Conservation (phyloP, 148 eudicot genomes). For the Nepenthes mirabilis region DNA sequence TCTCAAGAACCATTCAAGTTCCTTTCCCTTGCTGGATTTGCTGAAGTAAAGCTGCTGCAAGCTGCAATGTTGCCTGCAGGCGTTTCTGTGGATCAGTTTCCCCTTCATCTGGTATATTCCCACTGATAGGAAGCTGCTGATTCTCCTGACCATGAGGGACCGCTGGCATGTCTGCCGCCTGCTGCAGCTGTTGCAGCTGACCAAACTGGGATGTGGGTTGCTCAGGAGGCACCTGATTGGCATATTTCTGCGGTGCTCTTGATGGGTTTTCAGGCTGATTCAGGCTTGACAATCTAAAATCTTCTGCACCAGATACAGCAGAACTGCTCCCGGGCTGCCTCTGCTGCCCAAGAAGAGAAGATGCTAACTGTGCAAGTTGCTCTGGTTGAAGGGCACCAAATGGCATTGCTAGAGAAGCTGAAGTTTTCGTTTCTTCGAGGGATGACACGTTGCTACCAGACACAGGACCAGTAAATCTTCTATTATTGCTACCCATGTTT, state of each 20-base stretch:
- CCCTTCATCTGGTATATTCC: conserved; percentile 22
- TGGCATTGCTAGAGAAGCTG: conserved; percentile 18
- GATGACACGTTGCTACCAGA: conserved; percentile 14
- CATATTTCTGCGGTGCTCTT: conserved; percentile 18
- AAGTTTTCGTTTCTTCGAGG: conserved; percentile 11
- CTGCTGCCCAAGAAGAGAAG: conserved; percentile 42
- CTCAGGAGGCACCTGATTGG: conserved; percentile 29
- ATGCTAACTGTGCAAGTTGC: conserved; percentile 37
- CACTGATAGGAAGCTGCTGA: conserved; percentile 17
- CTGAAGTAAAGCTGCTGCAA: conserved; percentile 85
- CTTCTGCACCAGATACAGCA: conserved; percentile 14
- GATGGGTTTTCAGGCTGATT: conserved; percentile 23
- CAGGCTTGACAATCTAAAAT: conserved; percentile 19
- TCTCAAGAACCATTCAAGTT: conserved; percentile 9
- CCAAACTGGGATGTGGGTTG: conserved; percentile 20
- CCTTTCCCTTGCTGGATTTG: conserved; percentile 78
- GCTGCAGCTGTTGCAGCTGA: conserved; percentile 26
- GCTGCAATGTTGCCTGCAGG: conserved; percentile 64
- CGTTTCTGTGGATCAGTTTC: conserved; percentile 72
- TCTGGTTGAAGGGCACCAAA: conserved; percentile 31
- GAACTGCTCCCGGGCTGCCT: conserved; percentile 23
- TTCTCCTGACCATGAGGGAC: conserved; percentile 12
- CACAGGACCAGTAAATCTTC: conserved; percentile 9
- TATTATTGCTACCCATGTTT: conserved; percentile 12
- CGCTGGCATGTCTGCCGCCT: conserved; percentile 8